phyloP scores from a whole-genome alignment of 495 filamentous ascomycete species.

The Tetracladium setigerum region DNA sequence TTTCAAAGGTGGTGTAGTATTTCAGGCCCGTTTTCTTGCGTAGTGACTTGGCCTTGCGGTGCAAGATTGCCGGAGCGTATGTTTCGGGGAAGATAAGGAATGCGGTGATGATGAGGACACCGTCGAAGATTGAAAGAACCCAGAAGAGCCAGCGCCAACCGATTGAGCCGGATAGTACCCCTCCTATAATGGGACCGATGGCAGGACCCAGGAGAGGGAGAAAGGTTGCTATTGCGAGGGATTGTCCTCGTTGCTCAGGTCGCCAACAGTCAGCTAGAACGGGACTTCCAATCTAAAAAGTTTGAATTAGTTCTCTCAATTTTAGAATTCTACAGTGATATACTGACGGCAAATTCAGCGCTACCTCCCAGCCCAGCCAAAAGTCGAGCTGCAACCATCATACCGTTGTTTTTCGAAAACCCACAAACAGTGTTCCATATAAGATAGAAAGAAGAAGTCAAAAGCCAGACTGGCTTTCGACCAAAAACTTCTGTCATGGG shows the following conservation, averaged over 20 bases:
- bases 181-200: conserved; percentile 64
- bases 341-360: conserved; percentile 26
- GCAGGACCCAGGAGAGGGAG: conserved; percentile 73
- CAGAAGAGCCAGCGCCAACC: conserved; percentile 85
- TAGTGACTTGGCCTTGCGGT: conserved; percentile 51
- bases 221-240: conserved; percentile 71
- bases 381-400: conserved; percentile 51
- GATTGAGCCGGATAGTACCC: conserved; percentile 54
- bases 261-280: conserved; percentile 71
- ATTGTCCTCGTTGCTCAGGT: conserved; percentile 69
- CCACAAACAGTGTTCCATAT: conserved; percentile 51
- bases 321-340: too few species aligned
- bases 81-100: conserved; percentile 68
- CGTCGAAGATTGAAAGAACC: conserved; percentile 66
- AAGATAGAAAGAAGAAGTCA: conserved; percentile 43
- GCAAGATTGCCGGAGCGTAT: conserved; percentile 64
- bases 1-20: conserved; percentile 44
- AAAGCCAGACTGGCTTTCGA: conserved; percentile 40
- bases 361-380: conserved; percentile 51
- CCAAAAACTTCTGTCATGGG: conserved; percentile 54
- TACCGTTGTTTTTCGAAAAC: conserved; percentile 37
- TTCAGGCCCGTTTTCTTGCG: conserved; percentile 54
- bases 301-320: too few species aligned
- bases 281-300: too few species aligned
- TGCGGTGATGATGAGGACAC: conserved; percentile 48